Evolutionary conservation across 192 early-diverging fungal species (phyloP), one percentile per base, ranked within the genome.

Genomic region (Podila epigama): DNA sequence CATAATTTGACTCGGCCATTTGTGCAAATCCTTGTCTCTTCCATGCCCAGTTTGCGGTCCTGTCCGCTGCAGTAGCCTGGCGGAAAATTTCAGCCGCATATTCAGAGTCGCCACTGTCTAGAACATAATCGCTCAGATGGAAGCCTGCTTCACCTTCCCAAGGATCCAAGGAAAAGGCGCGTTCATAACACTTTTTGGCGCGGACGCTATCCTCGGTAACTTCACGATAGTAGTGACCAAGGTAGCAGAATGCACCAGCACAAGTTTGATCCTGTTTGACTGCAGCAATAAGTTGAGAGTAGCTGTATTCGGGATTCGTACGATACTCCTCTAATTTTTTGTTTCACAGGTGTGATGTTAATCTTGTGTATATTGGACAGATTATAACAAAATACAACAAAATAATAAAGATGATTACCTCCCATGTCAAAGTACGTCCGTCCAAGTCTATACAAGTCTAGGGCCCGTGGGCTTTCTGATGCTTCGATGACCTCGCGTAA

Each of bases 111-210:
- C 81, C 81, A 8, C 83, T 82, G 0, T 62, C 70, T 41, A 90
- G 50, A 35, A 90, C 90, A 28, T 94, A 86, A 36, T 88, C 82
- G 35, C 85, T 86, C 31, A 98, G 79, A 29, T 75, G 69, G 13
- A 84, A 62, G 1, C 86, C 93, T 5, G 94, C 91, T 13, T 89
- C 87, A 29, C 84, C 79, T 79, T 95, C 89, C 32, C 77, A 65
- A 4, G 84, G 77, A 65, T 95, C 89, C 52, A 95, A 73, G 0
- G 84, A 69, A n/a, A 94, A 83, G 2, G 94, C 93, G 66, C 93
- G 92, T 57, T 86, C 79, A 72, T 92, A 95, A 73, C 95, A 99
- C 62, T 91, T 92, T 37, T 83, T 80, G 8, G 96, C 95, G 8
- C 95, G 89, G 0, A 31, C 71, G 2, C 69, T 40, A 59, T 96